Conservation (phyloP, 139 green algal genomes). For the Chlamydomonas eustigma region DNA sequence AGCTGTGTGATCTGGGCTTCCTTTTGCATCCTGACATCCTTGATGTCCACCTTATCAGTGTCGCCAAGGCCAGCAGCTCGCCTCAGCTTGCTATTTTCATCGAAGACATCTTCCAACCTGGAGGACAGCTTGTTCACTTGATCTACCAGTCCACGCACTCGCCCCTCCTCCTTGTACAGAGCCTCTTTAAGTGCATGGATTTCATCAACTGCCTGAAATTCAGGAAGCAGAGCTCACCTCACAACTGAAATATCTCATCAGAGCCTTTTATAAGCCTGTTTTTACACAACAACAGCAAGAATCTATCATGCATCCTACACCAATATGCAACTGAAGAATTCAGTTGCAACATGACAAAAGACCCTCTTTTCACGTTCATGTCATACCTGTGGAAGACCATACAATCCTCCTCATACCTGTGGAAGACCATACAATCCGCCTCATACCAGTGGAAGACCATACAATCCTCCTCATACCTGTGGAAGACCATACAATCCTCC, state of each 20-base stretch:
- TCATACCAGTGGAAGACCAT: too few relatives aligned
- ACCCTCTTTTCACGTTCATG: too few relatives aligned
- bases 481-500: too few relatives aligned
- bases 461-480: too few relatives aligned
- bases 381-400: too few relatives aligned
- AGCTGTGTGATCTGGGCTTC: constrained; percentile 57
- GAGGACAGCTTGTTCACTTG: constrained; percentile 33
- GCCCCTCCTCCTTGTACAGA: constrained; percentile 36
- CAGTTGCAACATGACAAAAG: too few relatives aligned
- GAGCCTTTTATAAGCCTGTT: background rate
- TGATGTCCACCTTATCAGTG: constrained; percentile 38
- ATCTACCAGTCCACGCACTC: constrained; percentile 33
- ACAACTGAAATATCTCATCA: background rate
- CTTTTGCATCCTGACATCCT: constrained; percentile 54
- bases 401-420: constrained; percentile 26
- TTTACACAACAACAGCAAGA: background rate
- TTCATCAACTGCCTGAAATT: constrained; percentile 49
- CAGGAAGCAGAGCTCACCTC: background rate
- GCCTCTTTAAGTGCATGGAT: constrained; percentile 53
- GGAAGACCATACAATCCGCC: constrained; percentile 64
- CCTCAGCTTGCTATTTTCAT: constrained; percentile 61
- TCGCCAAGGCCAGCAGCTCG: constrained; percentile 35
- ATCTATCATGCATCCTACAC: too few relatives aligned
- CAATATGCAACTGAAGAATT: too few relatives aligned
- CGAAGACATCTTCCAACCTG: constrained; percentile 52